Base-by-base conservation (phyloP, 225 moss, liverwort and hornwort species). In the Ulota crispa region DNA sequence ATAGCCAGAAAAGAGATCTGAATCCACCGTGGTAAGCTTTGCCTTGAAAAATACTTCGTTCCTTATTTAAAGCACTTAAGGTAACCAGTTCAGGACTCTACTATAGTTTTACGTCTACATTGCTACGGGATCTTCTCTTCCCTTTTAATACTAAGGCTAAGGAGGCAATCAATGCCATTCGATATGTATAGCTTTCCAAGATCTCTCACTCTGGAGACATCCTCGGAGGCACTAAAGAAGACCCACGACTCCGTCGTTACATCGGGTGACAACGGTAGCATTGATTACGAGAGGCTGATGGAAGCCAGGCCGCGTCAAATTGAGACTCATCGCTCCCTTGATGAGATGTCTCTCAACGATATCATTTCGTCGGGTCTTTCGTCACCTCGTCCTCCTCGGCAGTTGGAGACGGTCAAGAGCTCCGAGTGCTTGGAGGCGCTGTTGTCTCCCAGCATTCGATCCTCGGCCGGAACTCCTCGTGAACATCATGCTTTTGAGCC, bases 341-440 rank as follows among this genome's bases (percentile, higher is more conserved):
- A 97, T 85, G 97, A 97, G 74, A 94, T 89, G 76, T 88, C 97
- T 55, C 92, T 97, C 43, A 94, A 89, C 43, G 97, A 97, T 66
- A 93, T 97, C 80, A 95, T 97, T 63, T 93, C 92, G 18, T 95
- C 93, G 32, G 87, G 93, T 10, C 92, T 92, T 21, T 89, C 89
- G 10, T 86, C 87, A 20, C 86, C 90, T 27, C 92, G 95, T 9
- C 97, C 95, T 50, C 92, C 88, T 68, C 91, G 97, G 77, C 89
- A 86, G 74, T 75, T 97, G 74, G 97, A 97, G 87, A 97, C 95
- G 0, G 95, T 97, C 19, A 97, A 97, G 83, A 97, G 97, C 88
- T 97, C 97, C 42, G 97, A 97, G 73, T 97, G 93, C 87, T 82
- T 97, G 30, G 97, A 97, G 77, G 95, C 89, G 64, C 87, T 95